Conservation (phyloP, 352 stramenopile genomes). For the Phytophthora palmivora region DNA sequence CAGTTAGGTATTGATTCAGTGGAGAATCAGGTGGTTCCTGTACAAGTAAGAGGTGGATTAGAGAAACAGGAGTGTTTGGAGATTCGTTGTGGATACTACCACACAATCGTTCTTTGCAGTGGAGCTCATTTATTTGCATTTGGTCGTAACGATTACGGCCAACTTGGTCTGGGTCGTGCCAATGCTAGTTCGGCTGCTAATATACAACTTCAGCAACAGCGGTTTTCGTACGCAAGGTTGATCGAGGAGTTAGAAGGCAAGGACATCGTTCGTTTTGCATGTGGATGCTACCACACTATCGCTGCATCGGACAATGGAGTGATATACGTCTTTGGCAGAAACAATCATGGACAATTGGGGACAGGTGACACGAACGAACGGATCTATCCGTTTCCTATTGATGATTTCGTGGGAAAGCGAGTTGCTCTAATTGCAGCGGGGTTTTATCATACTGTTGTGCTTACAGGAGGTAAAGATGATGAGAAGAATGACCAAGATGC, state of each 20-base stretch:
- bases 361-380: constrained; percentile 92
- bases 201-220: constrained; percentile 74
- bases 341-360: constrained; percentile 94
- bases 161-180: constrained; percentile 84
- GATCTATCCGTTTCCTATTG: constrained; percentile 85
- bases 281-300: constrained; percentile 93
- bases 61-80: constrained; percentile 79
- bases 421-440: constrained; percentile 90
- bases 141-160: constrained; percentile 94
- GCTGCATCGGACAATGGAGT: constrained; percentile 90
- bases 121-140: constrained; percentile 85
- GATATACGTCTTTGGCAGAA: constrained; percentile 94
- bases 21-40: constrained; percentile 70
- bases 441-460: constrained; percentile 94
- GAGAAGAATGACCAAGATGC: constrained; percentile 45
- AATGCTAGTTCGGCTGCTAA: constrained; percentile 47
- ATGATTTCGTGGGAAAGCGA: constrained; percentile 91
- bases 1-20: constrained; percentile 87
- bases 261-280: constrained; percentile 85
- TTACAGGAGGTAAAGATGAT: constrained; percentile 81
- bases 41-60: constrained; percentile 57
- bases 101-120: constrained; percentile 85
- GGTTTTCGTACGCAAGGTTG: constrained; percentile 61
- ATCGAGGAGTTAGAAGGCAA: constrained; percentile 84
- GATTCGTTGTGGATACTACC: constrained; percentile 93